phyloP scores from a whole-genome alignment of 176 grass and related monocot genomes.

The Zoysia pacifica region DNA sequence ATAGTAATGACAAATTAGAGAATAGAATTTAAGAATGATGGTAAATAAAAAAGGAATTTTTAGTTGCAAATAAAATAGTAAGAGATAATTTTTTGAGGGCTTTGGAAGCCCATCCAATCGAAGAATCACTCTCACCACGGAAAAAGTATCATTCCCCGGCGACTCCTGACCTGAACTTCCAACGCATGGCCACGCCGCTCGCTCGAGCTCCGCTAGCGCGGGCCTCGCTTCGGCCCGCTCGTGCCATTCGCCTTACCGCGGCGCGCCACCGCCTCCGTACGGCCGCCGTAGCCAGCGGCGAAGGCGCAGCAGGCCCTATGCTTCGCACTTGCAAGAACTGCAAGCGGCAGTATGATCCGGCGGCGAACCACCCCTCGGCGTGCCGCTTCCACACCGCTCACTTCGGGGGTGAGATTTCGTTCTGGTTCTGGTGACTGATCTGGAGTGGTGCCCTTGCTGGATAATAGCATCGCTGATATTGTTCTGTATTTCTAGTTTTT shows the following conservation, averaged over 20 bases:
- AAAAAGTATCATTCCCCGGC: too few relatives aligned
- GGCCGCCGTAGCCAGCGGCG: background rate
- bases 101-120: background rate
- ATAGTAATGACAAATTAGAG: too few relatives aligned
- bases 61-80: too few relatives aligned
- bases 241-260: background rate
- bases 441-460: background rate
- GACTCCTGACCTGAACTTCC: background rate
- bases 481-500: background rate
- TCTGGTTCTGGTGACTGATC: background rate
- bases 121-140: background rate
- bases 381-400: conserved; percentile 69
- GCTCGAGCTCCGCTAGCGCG: conserved; percentile 6
- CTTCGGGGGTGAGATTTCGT: conserved; percentile 53
- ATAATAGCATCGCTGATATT: background rate
- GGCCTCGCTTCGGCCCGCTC: background rate
- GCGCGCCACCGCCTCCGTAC: background rate
- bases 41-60: too few relatives aligned
- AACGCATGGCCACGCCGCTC: conserved; percentile 6
- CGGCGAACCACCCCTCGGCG: conserved; percentile 54
- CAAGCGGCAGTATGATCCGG: conserved; percentile 78
- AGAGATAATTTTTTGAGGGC: too few relatives aligned
- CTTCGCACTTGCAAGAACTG: conserved; percentile 86
- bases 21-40: too few relatives aligned
- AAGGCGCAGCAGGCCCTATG: background rate